Base-by-base conservation (phyloP, 352 stramenopile genomes). In the Pythium aristosporum region DNA sequence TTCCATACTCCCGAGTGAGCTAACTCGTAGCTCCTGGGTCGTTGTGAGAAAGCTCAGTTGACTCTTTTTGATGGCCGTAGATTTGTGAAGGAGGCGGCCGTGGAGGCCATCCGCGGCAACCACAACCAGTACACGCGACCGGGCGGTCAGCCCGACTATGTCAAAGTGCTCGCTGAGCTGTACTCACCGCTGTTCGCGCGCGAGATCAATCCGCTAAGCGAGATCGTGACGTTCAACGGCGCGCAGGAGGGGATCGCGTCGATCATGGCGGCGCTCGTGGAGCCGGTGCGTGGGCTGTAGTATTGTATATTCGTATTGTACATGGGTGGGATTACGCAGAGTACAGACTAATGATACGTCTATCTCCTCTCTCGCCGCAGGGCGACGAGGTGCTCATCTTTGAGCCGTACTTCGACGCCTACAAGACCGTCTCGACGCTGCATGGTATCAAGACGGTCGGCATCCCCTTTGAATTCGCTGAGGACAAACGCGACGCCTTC, bases 111-210 rank as follows among this genome's bases (percentile, higher is more conserved):
- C 61, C 71, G 69, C 5, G 71, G 42, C 42, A 77, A 92, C 57
- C 67, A 91, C 64, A 97, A 97, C 69, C 89, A 97, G 74, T 97
- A 97, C 80, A 96, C 89, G 57, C 74, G 89, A 21, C 86, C 88
- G 2, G 88, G 83, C n/a, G 89, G 89, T 32, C 82, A 96, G 56
- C 68, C 77, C 2, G 74, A 81, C 53, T 91, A 94, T 55, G 89
- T 96, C 18, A 71, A 87, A 36, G 81, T 87, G 41, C 75, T 97
- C 20, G 85, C 82, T 0, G 76, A 92, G 11, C 73, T 94, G 68
- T 97, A 97, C 70, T 82, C 83, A 48, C 73, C 76, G 16, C 67
- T 94, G 10, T 59, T 96, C 18, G 37, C 73, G 23, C 81, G 87
- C 23, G 69, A 83, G 23, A 66, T 96, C 43, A 67, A 96, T 74